A percentile compares a stretch with the other conserved stretches of the same genome.
These are phyloP conservation scores for Sarcodon aspratus DNA, from an alignment of 768 basidiomycete species.

Conservation along the genomic window DNA sequence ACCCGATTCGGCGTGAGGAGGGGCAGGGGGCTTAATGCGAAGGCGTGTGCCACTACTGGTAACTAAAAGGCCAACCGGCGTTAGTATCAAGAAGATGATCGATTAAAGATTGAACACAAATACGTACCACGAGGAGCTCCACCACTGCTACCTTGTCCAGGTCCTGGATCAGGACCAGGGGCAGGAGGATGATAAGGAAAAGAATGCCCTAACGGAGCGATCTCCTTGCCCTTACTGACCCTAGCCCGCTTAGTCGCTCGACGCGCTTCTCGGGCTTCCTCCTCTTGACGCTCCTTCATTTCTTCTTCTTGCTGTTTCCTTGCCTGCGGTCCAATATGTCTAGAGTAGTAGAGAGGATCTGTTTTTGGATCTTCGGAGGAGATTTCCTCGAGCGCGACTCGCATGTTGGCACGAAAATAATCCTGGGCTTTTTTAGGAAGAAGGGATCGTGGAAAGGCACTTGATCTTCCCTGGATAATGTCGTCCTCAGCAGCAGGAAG, in stretches of 20 bases:
- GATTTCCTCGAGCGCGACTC: conserved; percentile 34
- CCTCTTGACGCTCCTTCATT: conserved; percentile 25
- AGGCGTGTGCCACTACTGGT: conserved; percentile 36
- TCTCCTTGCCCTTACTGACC: conserved; percentile 28
- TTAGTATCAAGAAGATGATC: conserved; percentile 3
- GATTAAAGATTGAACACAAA: conserved; percentile 5
- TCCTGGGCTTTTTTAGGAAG: conserved; percentile 29
- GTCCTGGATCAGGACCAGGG: conserved; percentile 1
- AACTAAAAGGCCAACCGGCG: conserved; percentile 21
- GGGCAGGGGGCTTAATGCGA: conserved; percentile 35
- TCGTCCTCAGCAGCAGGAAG: conserved; percentile 7
- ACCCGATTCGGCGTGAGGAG: conserved; percentile 7
- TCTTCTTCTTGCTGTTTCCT: conserved; percentile 35
- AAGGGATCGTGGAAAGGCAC: conserved; percentile 38
- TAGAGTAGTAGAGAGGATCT: conserved; percentile 35
- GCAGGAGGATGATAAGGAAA: conserved; percentile 7
- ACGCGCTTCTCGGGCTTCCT: conserved; percentile 32
- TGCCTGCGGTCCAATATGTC: conserved; percentile 32
- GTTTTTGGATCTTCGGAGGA: conserved; percentile 30
- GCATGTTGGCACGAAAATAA: conserved; percentile 35
- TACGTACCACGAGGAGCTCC: neutral
- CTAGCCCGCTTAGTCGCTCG: conserved; percentile 21
- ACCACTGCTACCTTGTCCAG: neutral
- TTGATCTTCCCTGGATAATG: conserved; percentile 9
- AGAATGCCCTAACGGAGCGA: conserved; percentile 14